Evolutionary conservation across 2,329 filamentous ascomycete genomes (phyloP), one percentile per base, ranked within the genome.

Genomic region (Penicillium oxalicum): DNA sequence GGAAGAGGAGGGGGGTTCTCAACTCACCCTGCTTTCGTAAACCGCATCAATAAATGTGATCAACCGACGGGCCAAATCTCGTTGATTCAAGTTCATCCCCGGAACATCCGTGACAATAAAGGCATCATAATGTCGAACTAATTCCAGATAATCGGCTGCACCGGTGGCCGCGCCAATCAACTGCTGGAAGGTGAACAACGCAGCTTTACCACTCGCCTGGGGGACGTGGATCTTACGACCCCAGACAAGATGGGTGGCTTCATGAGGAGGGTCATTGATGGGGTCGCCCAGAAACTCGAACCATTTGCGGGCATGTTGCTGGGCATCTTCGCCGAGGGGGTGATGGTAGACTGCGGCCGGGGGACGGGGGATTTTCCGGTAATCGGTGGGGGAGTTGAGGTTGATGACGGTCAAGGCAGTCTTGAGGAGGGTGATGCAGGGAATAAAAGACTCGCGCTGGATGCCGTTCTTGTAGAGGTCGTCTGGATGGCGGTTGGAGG

Each of bases 401-500:
- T 96, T 96, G 61, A 98, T 87, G 41, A 97, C 88, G 46, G 87
- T 84, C 7, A 98, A 80, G 2, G 85, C 82, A 35, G 77, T 80
- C 68, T 96, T 91, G 39, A 98, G 82, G 4, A 98, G 83, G 54
- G 91, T 86, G 64, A 98, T 98, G 57, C 91, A 95, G 0, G 93
- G 93, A 44, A 98, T 81, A 67, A 98, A 98, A 5, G 88, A 95
- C 59, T 95, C 86, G 50, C 93, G 84, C 72, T 98, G 93, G 55
- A 98, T 91, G 48, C 93, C 93, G 67, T 98, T 98, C 70, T 93
- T 95, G 77, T 98, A 98, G 6, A 98, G 79, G 51, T 98, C 91
- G 62, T 94, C 84, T 0, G 93, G 93, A 60, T 96, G 91, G n/a
- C 93, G 81, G 70, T 98, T 98, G 6, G 89, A 95, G 0, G 93